Base-by-base conservation (phyloP, 1,284 basidiomycete genomes). In the Rhodotorula sp. region DNA sequence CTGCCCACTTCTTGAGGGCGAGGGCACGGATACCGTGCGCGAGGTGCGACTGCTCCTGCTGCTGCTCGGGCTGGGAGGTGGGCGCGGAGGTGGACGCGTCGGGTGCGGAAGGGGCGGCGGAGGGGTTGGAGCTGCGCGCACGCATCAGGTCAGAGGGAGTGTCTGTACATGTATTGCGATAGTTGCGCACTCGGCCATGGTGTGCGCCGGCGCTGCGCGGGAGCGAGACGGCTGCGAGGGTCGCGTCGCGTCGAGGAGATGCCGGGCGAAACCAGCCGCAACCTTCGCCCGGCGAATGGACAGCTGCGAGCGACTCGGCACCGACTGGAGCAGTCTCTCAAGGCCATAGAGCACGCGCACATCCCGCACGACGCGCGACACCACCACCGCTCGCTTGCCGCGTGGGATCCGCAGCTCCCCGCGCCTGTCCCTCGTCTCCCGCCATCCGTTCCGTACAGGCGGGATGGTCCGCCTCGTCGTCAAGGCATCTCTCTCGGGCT, bases 21-120 rank as follows among this genome's bases (percentile, higher is more conserved):
- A 76, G 66, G 4, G 64, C 25, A 29, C 64, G 61, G 48, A 72
- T 67, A 7, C 74, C 74, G n/a, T 62, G 69, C 1, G 72, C 74
- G 51, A 76, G 63, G 64, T 64, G 59, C 36, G 69, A 64, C 34
- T 55, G 51, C 15, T 41, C 34, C n/a, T 6, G 41, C 22, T 1
- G 64, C 32, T n/a, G n/a, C n/a, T n/a, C n/a, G n/a, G n/a, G n/a
- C n/a, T n/a, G n/a, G n/a, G n/a, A n/a, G 32, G 53, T 9, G 13
- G 37, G 2, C n/a, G 7, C 17, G 61, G n/a, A 15, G n/a, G 51
- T 21, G 50, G 9, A 4, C 32, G 32, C 25, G 29, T 22, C 15
- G 32, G n/a, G 48, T 13, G 15, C 13, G 32, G 37, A 27, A 55
- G 29, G n/a, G 5, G 46, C 15, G 19, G 44, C 10, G 44, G 19